Evolutionary conservation across 2,329 filamentous ascomycete species (phyloP), one percentile per base, ranked within the genome.

Genomic region (Verticillium nonalfalfae): DNA sequence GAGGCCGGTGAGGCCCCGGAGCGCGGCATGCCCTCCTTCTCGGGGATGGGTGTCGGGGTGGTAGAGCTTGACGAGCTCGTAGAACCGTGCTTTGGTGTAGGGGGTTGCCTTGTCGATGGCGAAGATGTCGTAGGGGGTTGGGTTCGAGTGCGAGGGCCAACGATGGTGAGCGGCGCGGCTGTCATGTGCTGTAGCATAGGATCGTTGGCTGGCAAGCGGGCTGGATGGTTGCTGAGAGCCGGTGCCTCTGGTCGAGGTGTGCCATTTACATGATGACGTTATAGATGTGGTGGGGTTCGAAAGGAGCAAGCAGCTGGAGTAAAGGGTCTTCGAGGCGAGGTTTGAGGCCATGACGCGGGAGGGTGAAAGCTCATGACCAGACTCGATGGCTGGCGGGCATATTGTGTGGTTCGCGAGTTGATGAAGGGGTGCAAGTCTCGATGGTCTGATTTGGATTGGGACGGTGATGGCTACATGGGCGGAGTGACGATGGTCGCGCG

Each of bases 41-140:
- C 74, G 64, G 62, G 65, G 45, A 64, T 77, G 79, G 62, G 84
- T 85, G 74, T 99, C 95, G 0, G 95, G 95, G 71, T 99, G 95
- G 77, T 99, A 99, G 56, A 96, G 81, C 78, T 98, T 99, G 62
- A 96, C 95, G 59, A 99, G 85, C 70, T 94, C 85, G 75, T 96
- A 95, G 81, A 93, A 99, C 63, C 86, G 86, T 54, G 82, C 78
- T 75, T 99, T 98, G 64, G 85, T 88, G 74, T 99, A 98, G 1
- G 86, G 83, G 14, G 85, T 86, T 15, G 59, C 31, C 36, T 75
- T 74, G 59, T 74, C 69, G 57, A 79, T 74, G 63, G 84, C 80
- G 69, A 98, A 88, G 71, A 99, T 91, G 70, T 98, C 91, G 77
- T 99, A 98, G 1, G 95, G 95, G 0, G 93, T 94, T 1, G 90